phyloP scores from a whole-genome alignment of 768 basidiomycete species.

The Auriculariales sp. region DNA sequence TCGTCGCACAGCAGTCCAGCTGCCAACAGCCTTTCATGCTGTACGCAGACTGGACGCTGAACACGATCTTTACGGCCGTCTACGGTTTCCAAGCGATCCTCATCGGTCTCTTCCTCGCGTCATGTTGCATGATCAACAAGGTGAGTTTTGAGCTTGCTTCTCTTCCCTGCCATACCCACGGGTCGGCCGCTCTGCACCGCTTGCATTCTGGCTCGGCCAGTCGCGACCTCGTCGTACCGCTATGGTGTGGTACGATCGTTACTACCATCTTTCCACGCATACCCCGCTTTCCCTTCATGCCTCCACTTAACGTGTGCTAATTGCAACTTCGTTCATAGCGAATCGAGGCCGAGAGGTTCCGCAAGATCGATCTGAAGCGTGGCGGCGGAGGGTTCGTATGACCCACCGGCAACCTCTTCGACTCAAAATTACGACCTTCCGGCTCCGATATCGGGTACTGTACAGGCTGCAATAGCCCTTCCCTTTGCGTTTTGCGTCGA shows the following conservation, averaged over 20 bases:
- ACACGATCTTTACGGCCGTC: conserved; percentile 72
- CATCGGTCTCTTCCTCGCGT: conserved; percentile 58
- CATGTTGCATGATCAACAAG: conserved; percentile 77
- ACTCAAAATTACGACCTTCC: not conserved
- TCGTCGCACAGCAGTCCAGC: conserved; percentile 30
- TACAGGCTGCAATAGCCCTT: not conserved
- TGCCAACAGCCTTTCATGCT: conserved; percentile 60
- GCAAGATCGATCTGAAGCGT: conserved; percentile 78
- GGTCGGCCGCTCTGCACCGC: no score
- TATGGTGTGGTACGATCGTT: no score
- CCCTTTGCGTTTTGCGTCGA: no score
- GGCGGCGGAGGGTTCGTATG: conserved; percentile 79
- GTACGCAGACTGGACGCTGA: conserved; percentile 61
- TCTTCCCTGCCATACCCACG: no score
- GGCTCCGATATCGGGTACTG: not conserved
- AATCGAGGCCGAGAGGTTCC: conserved; percentile 70
- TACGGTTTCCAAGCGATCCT: conserved; percentile 81
- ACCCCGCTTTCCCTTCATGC: no score
- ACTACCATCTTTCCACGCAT: no score
- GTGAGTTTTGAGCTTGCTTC: no score
- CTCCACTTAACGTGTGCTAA: no score
- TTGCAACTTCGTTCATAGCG: conserved; percentile 42
- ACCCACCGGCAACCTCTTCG: conserved; percentile 9
- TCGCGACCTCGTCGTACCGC: no score
- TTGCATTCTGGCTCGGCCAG: no score